Base-by-base conservation (phyloP, 495 filamentous ascomycete genomes). In the Endocarpon pusillum region DNA sequence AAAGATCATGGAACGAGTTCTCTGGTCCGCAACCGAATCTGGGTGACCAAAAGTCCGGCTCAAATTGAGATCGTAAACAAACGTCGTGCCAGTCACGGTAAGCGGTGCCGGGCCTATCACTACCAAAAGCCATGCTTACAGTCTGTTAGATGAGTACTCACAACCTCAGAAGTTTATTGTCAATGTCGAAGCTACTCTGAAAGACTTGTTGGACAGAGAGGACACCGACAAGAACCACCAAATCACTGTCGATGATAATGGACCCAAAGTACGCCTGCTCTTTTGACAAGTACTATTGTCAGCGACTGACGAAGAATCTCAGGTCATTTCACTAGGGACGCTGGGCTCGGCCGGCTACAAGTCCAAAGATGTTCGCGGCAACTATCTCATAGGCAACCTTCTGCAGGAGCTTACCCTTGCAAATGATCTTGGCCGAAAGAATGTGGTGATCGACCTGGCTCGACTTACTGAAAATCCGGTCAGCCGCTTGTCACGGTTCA, bases 171-270 rank as follows among this genome's bases (percentile, higher is more conserved):
- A 78, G 33, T 85, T 83, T 55, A 66, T 83, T 6, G 68, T 89
- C 51, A 61, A 79, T 32, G 82, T 93, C 37, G 75, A 86, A 10
- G 55, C 67, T 12, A 89, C 84, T 0, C 62, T 87, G 14, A 58
- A 76, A 30, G 66, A 62, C 18, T 63, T 97, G 18, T 59, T 81
- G 19, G 66, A 70, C 23, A 73, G 78, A 33, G 89, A 97, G 49
- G 89, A 96, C 45, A 86, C 84, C 3, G 84, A 97, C 53, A 58
- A 64, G 14, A 92, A 96, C 50, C 75, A 75, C 59, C 83, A 94
- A 53, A 97, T 97, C 48, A 96, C 89, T 3, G 91, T 96, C 43
- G 87, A 96, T 49, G 89, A 96, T 58, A 58, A 64, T 37, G 89
- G 89, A 9, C 89, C 89, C 14, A 97, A 97, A 74, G 84, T 87